These are phyloP conservation scores for Candida coleopterorum DNA, from an alignment of 805 yeast genomes.

Conservation along the genomic window DNA sequence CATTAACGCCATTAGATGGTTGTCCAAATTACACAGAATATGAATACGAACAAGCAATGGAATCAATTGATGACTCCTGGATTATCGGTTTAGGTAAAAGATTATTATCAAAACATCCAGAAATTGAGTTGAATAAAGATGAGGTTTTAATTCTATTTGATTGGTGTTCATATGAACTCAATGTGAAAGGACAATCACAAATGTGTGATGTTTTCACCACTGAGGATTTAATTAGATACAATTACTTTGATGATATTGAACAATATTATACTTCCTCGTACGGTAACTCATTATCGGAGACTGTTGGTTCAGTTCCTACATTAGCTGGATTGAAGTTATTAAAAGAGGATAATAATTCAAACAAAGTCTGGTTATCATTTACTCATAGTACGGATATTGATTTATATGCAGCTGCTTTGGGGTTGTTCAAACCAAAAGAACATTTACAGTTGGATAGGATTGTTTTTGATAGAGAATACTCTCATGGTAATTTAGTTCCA, in stretches of 20 bases:
- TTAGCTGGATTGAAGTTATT: conserved; percentile 43
- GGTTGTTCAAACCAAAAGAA: conserved; percentile 39
- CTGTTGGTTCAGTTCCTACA: conserved; percentile 52
- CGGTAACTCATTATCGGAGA: conserved; percentile 51
- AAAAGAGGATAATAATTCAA: conserved; percentile 28
- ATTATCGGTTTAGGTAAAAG: conserved; percentile 49
- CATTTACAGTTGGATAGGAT: conserved; percentile 34
- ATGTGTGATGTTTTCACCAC: conserved; percentile 61
- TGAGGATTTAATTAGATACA: conserved; percentile 56
- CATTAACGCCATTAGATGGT: conserved; percentile 45
- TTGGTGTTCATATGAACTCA: conserved; percentile 69
- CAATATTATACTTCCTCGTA: conserved; percentile 57
- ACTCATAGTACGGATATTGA: conserved; percentile 66
- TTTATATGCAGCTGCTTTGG: conserved; percentile 56
- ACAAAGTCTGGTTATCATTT: conserved; percentile 58
- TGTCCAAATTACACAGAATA: conserved; percentile 34
- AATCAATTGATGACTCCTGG: conserved; percentile 30
- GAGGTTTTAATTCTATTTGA: conserved; percentile 51
- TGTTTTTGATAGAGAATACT: conserved; percentile 20
- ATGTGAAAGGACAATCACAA: conserved; percentile 56
- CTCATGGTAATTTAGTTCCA: conserved; percentile 44
- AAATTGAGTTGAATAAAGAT: conserved; percentile 40
- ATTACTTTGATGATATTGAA: conserved; percentile 52
- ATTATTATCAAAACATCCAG: conserved; percentile 48
- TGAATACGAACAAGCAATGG: conserved; percentile 17